These are phyloP conservation scores for Baorangia bicolor DNA, from an alignment of 768 basidiomycete genomes.

Conservation along the genomic window DNA sequence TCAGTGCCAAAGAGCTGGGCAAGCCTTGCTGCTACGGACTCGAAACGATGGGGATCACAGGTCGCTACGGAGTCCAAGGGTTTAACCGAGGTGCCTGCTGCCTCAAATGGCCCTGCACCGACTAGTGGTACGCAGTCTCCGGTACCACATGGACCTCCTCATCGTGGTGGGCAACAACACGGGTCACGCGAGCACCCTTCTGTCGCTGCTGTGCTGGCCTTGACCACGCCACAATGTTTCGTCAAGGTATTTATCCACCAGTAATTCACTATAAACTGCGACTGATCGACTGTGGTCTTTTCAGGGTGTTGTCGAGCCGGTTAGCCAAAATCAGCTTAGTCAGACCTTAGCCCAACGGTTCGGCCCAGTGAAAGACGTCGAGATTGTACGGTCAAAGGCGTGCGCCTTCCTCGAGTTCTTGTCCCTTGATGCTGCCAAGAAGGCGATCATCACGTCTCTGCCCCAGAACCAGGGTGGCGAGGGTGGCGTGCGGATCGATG, in stretches of 20 bases:
- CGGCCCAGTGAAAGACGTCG: constrained; percentile 82
- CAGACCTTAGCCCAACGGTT: constrained; percentile 59
- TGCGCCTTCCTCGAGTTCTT: constrained; percentile 95
- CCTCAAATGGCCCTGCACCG: constrained; percentile 41
- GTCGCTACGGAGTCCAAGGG: constrained; percentile 79
- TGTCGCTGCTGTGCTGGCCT: constrained; percentile 53
- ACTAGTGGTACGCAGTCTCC: constrained; percentile 39
- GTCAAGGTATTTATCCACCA: constrained; percentile 65
- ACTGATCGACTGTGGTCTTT: constrained; percentile 9
- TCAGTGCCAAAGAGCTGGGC: constrained; percentile 84
- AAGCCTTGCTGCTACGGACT: constrained; percentile 79
- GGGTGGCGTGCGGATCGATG: constrained; percentile 80
- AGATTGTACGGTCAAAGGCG: constrained; percentile 83
- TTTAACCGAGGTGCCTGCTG: constrained; percentile 59
- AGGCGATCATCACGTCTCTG: constrained; percentile 78
- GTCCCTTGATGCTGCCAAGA: constrained; percentile 73
- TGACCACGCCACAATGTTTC: constrained; percentile 81
- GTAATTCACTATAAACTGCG: neutral
- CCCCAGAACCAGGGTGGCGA: constrained; percentile 74
- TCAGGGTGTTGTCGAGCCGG: constrained; percentile 70
- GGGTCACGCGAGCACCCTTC: constrained; percentile 44
- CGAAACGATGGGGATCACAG: constrained; percentile 81
- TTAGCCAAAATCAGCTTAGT: constrained; percentile 52
- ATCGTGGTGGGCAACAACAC: constrained; percentile 35
- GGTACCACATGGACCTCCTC: constrained; percentile 31